A percentile compares a stretch with the other conserved stretches of the same genome.
phyloP scores from a whole-genome alignment of 108 stramenopile species.

The Pseudonitzschia delicatissima region DNA sequence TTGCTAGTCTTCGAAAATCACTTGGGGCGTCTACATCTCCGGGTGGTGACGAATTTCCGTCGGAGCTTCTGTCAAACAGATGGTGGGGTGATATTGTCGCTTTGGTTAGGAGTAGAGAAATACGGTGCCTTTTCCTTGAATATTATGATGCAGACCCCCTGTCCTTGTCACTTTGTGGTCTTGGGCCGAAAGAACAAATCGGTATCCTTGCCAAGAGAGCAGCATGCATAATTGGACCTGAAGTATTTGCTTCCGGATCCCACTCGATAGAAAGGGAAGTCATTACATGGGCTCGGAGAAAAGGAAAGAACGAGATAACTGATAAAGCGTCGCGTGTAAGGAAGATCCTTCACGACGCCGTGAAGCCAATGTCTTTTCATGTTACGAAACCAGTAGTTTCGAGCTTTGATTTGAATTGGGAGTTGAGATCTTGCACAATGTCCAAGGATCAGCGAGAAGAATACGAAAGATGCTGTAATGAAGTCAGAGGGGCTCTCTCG shows the following conservation, averaged over 20 bases:
- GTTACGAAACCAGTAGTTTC: not conserved
- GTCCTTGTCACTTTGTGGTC: constrained; percentile 8
- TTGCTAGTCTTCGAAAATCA: constrained; percentile 16
- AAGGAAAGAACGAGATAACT: constrained; percentile 14
- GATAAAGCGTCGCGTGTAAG: constrained; percentile 19
- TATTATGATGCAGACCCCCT: constrained; percentile 11
- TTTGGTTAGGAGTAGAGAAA: not conserved
- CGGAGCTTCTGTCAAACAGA: constrained; percentile 16
- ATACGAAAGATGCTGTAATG: constrained; percentile 50
- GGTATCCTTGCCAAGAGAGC: constrained; percentile 35
- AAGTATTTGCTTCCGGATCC: constrained; percentile 9
- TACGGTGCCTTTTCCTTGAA: constrained; percentile 29
- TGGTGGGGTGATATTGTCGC: constrained; percentile 40
- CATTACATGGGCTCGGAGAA: constrained; percentile 33
- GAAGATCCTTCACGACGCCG: constrained; percentile 14
- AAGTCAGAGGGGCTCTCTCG: constrained; percentile 41
- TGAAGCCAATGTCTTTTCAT: constrained; percentile 14
- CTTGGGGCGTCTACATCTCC: not conserved
- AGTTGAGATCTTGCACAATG: constrained; percentile 44
- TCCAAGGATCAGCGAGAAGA: constrained; percentile 31
- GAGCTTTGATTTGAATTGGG: constrained; percentile 24
- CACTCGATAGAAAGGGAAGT: constrained; percentile 18
- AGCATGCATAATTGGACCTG: constrained; percentile 28
- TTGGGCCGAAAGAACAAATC: constrained; percentile 20
- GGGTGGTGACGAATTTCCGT: constrained; percentile 2